A percentile compares a stretch with the other conserved stretches of the same genome.
Evolutionary conservation across 331 rosid genomes (phyloP).

Genomic region (Erythrophleum ivorense): DNA sequence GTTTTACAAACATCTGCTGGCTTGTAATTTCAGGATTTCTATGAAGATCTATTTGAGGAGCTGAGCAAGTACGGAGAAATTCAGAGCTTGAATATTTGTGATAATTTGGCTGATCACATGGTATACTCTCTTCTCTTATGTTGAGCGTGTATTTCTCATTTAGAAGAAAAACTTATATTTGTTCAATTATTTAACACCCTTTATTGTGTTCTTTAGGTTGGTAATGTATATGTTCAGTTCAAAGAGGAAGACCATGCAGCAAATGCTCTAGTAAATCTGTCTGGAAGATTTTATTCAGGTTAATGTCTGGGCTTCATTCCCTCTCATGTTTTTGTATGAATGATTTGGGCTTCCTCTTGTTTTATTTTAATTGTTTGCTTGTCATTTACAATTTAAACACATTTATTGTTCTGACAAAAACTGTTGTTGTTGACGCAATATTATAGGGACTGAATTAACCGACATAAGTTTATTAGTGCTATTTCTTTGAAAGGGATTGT

Average conservation of each 20-base stretch:
- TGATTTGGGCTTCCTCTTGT: background rate
- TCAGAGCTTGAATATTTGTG: conserved; percentile 92
- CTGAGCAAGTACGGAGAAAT: conserved; percentile 84
- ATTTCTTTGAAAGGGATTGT: background rate
- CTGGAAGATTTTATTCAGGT: conserved; percentile 8
- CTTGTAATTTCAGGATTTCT: conserved; percentile 57
- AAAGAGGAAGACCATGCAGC: conserved; percentile 14
- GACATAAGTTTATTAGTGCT: background rate
- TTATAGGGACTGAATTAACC: background rate
- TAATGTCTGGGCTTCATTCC: background rate
- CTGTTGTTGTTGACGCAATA: background rate
- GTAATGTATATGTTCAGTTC: conserved; percentile 6
- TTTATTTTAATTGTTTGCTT: background rate
- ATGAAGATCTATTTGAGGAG: conserved; percentile 93
- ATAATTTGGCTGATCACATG: conserved; percentile 94
- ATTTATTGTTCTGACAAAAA: background rate
- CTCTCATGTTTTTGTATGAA: background rate
- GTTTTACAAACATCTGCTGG: background rate
- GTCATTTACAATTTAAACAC: background rate
- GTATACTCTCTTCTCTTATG: conserved; percentile 27
- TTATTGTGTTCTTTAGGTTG: background rate
- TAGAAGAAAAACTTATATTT: background rate
- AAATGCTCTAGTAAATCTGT: background rate
- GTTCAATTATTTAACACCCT: background rate
- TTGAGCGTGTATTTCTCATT: background rate